Evolutionary conservation across 106 monocot genomes (phyloP), one percentile per base, ranked within the genome.

Genomic region (Dendrobium huoshanense): DNA sequence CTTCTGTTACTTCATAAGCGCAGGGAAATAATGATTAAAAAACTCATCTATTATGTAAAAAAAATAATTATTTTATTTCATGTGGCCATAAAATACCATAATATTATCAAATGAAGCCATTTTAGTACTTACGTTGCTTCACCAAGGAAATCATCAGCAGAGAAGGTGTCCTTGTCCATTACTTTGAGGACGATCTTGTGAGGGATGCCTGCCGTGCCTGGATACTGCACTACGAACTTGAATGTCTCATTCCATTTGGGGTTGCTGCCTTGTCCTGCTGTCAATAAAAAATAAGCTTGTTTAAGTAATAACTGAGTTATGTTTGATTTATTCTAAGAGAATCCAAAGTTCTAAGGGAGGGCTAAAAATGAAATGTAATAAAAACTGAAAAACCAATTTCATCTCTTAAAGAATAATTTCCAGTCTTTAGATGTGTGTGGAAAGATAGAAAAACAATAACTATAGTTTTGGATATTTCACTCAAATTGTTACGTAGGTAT

Each of bases 101-200:
- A 37, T 37, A 29, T 70, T 70, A 70, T 51, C 51, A 51, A 51
- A 48, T 13, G 51, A 51, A 51, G 51, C 15, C n/a, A 9, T 40
- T 41, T 73, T 58, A 5, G 42, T 56, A 77, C 90, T 85, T 85
- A 96, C 96, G 72, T 83, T 55, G 96, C 90, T 19, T 92, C 87
- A 20, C 96, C 96, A 6, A 92, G 41, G 74, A 89, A 97, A 85
- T 97, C 94, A 44, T 94, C 96, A 6, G 68, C 70, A 31, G 90
- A 76, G 86, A 94, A 89, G 15, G 84, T 94, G 85, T 97, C 94
- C 72, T 92, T 72, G 78, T 94, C 96, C 94, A 94, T 90, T 75
- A 97, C 77, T 72, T 79, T 92, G 20, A 96, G 79, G 58, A 84
- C 19, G 75, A 96, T 82, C 78, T 94, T 97, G 82, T 97, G 90